Evolutionary conservation across 352 stramenopile species (phyloP).

Genomic region (Globisporangium rhizosaccharum): DNA sequence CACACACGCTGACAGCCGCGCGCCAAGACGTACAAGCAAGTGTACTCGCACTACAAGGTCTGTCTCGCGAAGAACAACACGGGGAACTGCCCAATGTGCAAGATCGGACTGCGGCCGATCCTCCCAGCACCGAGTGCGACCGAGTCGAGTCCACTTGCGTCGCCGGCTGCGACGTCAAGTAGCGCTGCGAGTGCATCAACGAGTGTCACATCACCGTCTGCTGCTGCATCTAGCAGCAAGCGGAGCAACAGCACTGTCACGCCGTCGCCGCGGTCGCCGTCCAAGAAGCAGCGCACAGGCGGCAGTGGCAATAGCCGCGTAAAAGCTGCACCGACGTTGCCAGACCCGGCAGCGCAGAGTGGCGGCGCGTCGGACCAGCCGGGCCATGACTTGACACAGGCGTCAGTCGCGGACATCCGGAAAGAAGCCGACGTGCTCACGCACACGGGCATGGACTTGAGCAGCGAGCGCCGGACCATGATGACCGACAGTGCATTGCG

Average conservation of each 20-base stretch:
- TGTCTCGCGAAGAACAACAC: conserved; percentile 79
- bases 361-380: conserved; percentile 22
- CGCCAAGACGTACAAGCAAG: conserved; percentile 85
- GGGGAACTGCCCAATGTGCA: conserved; percentile 79
- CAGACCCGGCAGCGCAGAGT: conserved; percentile 21
- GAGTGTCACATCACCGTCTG: conserved; percentile 32
- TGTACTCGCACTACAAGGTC: conserved; percentile 78
- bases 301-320: conserved; percentile 25
- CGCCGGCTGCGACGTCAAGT: conserved; percentile 11
- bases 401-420: conserved; percentile 64
- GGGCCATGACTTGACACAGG: conserved; percentile 52
- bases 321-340: conserved; percentile 26
- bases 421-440: conserved; percentile 82
- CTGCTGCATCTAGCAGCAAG: conserved; percentile 31
- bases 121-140: conserved; percentile 12
- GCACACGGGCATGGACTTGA: conserved; percentile 75
- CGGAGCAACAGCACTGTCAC: conserved; percentile 45
- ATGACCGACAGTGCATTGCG: conserved; percentile 45
- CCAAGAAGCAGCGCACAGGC: conserved; percentile 56
- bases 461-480: conserved; percentile 72
- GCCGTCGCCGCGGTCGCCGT: conserved; percentile 64
- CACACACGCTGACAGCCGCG: conserved; percentile 24
- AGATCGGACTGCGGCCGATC: conserved; percentile 68
- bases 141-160: conserved; percentile 19
- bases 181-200: conserved; percentile 3